Evolutionary conservation across 169 alveolate genomes (phyloP).

Genomic region (Plasmodium relictum): DNA sequence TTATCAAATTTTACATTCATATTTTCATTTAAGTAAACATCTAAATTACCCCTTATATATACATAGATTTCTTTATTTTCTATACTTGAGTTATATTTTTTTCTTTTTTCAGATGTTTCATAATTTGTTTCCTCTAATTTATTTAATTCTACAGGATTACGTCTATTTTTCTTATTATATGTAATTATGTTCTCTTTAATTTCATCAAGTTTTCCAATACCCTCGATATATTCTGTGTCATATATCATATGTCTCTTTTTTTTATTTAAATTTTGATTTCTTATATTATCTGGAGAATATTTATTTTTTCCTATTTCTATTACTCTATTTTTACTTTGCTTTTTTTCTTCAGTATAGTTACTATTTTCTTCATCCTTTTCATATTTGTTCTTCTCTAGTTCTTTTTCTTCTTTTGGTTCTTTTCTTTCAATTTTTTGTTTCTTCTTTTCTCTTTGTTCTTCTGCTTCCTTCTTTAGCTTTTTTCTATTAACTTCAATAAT

Average conservation of each 20-base stretch:
- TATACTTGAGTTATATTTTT: too few relatives aligned
- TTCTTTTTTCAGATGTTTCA: too few relatives aligned
- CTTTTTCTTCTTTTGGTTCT: too few relatives aligned
- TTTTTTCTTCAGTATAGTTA: not conserved
- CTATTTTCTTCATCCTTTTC: not conserved
- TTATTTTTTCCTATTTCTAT: too few relatives aligned
- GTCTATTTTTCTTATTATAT: too few relatives aligned
- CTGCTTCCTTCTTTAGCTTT: conserved; percentile 7
- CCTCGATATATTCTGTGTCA: not conserved
- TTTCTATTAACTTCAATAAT: not conserved
- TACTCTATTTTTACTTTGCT: not conserved
- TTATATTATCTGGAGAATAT: not conserved
- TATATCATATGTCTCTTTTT: not conserved
- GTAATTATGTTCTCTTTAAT: too few relatives aligned
- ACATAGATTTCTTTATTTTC: not conserved
- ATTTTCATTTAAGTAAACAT: conserved; percentile 13
- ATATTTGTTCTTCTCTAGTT: not conserved
- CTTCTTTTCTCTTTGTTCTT: not conserved
- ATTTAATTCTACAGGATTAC: too few relatives aligned
- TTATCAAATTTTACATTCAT: conserved; percentile 13
- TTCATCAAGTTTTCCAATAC: not conserved
- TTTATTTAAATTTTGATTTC: not conserved
- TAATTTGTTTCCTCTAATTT: too few relatives aligned
- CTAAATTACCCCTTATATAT: conserved; percentile 10
- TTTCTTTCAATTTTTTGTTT: too few relatives aligned